Conservation (phyloP, 352 stramenopile genomes). For the Phytopythium cucurbitacearum region DNA sequence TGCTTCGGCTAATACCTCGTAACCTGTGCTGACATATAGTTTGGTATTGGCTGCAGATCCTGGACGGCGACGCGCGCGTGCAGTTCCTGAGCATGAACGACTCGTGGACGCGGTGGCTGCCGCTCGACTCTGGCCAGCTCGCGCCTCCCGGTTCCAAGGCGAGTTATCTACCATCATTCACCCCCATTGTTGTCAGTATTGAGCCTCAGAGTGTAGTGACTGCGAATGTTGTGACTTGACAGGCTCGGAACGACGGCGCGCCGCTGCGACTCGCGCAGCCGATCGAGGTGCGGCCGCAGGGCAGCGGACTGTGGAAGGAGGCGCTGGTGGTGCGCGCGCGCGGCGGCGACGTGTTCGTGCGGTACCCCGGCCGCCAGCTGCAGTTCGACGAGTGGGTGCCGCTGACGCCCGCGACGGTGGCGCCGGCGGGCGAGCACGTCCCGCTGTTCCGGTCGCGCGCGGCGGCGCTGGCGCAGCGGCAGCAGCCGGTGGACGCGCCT, state of each 20-base stretch:
- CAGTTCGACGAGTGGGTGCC: constrained; percentile 74
- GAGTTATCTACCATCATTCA: neutral
- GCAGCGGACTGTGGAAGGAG: constrained; percentile 54
- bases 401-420: constrained; percentile 51
- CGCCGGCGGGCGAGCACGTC: constrained; percentile 58
- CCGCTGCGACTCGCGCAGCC: constrained; percentile 62
- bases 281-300: constrained; percentile 56
- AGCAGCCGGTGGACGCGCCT: constrained; percentile 41
- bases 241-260: constrained; percentile 53
- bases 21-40: constrained; percentile 3
- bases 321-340: constrained; percentile 47
- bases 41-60: constrained; percentile 32
- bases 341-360: constrained; percentile 48
- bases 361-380: constrained; percentile 56
- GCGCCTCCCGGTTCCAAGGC: constrained; percentile 57
- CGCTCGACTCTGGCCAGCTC: constrained; percentile 57
- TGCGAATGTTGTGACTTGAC: neutral
- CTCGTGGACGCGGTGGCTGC: constrained; percentile 64
- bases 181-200: too few species aligned
- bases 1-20: neutral
- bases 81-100: constrained; percentile 84
- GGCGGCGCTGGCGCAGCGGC: constrained; percentile 27
- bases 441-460: constrained; percentile 17
- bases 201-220: neutral
- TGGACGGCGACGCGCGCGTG: constrained; percentile 57